Evolutionary conservation across 2,329 filamentous ascomycete genomes (phyloP).

Genomic region (Xylariaceae sp.): DNA sequence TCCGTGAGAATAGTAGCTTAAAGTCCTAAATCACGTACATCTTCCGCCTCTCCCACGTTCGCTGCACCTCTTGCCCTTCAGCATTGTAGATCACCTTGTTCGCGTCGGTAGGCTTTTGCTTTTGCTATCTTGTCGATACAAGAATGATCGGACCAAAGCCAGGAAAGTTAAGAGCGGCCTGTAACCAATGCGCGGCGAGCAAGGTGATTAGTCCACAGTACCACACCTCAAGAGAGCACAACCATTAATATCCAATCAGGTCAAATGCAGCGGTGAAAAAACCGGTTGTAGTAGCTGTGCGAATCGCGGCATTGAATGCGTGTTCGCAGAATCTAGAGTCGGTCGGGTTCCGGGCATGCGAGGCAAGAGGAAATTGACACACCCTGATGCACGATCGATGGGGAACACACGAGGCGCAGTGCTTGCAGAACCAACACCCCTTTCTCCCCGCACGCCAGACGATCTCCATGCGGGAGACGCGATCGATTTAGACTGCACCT

Average conservation of each 20-base stretch:
- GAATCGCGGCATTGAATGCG: slow-evolving; percentile 2
- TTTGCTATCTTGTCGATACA: not conserved
- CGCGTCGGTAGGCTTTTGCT: not conserved
- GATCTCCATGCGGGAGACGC: not conserved
- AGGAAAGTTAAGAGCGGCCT: slow-evolving; percentile 1
- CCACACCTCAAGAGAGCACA: not conserved
- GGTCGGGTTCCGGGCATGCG: slow-evolving; percentile 1
- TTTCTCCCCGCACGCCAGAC: not conserved
- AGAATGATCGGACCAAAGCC: not conserved
- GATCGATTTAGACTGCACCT: not conserved
- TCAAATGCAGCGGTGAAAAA: slow-evolving; percentile 2
- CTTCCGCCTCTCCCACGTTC: not conserved
- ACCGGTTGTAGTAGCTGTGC: slow-evolving; percentile 1
- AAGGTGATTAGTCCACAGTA: not conserved
- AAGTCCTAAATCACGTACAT: not conserved
- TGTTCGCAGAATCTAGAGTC: slow-evolving; percentile 1
- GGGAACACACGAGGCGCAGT: not conserved
- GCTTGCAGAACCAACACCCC: not conserved
- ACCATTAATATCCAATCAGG: slow-evolving; percentile 1
- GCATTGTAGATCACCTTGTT: not conserved
- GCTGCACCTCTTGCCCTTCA: not conserved
- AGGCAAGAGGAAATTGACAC: not conserved
- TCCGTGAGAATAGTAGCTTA: not conserved
- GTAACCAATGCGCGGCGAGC: slow-evolving; percentile 1
- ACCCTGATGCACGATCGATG: not conserved